These are phyloP conservation scores for Tylopilus rubrobrunneus DNA, from an alignment of 768 basidiomycete genomes.

Conservation along the genomic window DNA sequence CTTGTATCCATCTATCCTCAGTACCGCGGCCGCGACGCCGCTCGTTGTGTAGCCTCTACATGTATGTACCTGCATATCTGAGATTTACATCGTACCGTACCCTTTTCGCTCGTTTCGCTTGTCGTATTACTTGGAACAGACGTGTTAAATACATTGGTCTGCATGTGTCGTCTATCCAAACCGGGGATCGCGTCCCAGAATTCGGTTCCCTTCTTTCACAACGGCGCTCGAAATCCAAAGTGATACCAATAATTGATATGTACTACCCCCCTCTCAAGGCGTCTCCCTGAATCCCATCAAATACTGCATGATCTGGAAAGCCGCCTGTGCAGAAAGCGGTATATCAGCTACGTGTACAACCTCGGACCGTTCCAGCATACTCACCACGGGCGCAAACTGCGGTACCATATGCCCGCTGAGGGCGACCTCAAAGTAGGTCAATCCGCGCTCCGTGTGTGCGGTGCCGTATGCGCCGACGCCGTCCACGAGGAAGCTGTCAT, in stretches of 20 bases:
- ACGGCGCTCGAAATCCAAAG: no score
- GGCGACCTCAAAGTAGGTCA: slow-evolving; percentile 64
- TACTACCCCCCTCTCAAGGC: slow-evolving; percentile 22
- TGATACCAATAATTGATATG: no score
- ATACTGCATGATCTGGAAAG: slow-evolving; percentile 67
- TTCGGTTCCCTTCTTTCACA: no score
- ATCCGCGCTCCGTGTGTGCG: slow-evolving; percentile 60
- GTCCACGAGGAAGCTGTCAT: slow-evolving; percentile 68
- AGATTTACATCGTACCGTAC: not conserved
- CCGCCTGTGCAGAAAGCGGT: slow-evolving; percentile 40
- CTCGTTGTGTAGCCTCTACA: not conserved
- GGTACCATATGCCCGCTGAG: slow-evolving; percentile 77
- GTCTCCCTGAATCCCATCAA: slow-evolving; percentile 58
- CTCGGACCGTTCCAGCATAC: no score
- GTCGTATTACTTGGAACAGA: not conserved
- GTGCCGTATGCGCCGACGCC: slow-evolving; percentile 66
- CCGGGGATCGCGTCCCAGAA: no score
- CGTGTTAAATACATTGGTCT: not conserved
- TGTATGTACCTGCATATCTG: not conserved
- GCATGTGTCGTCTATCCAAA: no score
- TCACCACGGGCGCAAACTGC: slow-evolving; percentile 49
- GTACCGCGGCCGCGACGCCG: not conserved
- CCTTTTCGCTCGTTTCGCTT: not conserved
- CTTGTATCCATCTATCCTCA: not conserved
- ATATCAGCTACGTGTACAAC: no score